Percentiles rank a stretch among this genome's conserved stretches.
Evolutionary conservation across 1,284 basidiomycete species (phyloP).

Genomic region (Rhodotorula sp.): DNA sequence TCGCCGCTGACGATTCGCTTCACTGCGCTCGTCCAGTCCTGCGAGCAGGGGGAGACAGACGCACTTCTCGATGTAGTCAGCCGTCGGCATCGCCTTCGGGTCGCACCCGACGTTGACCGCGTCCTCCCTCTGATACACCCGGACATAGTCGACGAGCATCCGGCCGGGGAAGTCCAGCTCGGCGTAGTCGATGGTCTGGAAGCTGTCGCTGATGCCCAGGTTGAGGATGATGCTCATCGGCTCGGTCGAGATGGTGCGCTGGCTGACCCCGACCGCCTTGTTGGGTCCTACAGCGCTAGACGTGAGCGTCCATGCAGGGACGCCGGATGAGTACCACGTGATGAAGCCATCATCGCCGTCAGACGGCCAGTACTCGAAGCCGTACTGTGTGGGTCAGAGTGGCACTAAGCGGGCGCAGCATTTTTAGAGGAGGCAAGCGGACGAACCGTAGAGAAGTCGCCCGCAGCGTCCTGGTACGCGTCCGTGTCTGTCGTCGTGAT

Average conservation of each 20-base stretch:
- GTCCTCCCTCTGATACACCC: constrained; percentile 61
- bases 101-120: constrained; percentile 78
- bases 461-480: constrained; percentile 28
- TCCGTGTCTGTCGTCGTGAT: constrained; percentile 27
- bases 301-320: constrained; percentile 73
- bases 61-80: constrained; percentile 61
- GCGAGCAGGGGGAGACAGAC: not conserved
- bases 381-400: constrained; percentile 18
- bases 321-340: constrained; percentile 68
- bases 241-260: constrained; percentile 69
- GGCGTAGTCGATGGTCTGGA: constrained; percentile 67
- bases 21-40: not conserved
- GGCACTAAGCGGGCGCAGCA: not conserved
- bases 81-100: constrained; percentile 73
- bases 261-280: constrained; percentile 63
- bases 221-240: constrained; percentile 43
- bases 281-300: constrained; percentile 71
- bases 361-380: constrained; percentile 20
- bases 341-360: constrained; percentile 53
- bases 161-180: constrained; percentile 67
- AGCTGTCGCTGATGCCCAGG: constrained; percentile 59
- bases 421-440: constrained; percentile 14
- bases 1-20: not conserved
- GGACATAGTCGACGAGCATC: constrained; percentile 78
- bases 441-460: constrained; percentile 32